Conservation (phyloP, 2,329 filamentous ascomycete species). For the Trichoderma harzianum region DNA sequence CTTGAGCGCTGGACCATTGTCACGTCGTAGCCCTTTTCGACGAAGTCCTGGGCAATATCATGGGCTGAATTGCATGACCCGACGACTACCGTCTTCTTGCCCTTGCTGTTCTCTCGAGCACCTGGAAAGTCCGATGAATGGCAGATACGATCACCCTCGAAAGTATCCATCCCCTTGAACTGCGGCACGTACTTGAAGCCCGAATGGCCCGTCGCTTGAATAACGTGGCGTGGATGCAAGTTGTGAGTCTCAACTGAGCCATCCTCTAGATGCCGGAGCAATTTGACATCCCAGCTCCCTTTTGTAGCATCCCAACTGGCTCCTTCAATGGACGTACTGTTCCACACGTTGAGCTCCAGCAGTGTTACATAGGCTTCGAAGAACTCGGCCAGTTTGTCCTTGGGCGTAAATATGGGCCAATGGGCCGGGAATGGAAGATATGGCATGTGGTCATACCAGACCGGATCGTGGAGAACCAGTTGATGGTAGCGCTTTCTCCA, state of each 20-base stretch:
- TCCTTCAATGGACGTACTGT: constrained; percentile 45
- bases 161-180: constrained; percentile 55
- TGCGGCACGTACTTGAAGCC: constrained; percentile 61
- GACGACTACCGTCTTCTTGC: constrained; percentile 62
- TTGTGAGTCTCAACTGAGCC: constrained; percentile 49
- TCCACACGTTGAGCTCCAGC: constrained; percentile 69
- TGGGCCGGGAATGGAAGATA: constrained; percentile 61
- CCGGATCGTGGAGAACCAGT: constrained; percentile 65
- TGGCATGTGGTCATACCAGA: constrained; percentile 60
- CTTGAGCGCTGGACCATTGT: constrained; percentile 68
- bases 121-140: constrained; percentile 61
- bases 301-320: constrained; percentile 49
- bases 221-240: constrained; percentile 59
- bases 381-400: constrained; percentile 68
- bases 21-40: constrained; percentile 62
- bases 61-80: constrained; percentile 67
- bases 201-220: constrained; percentile 66
- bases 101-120: constrained; percentile 43
- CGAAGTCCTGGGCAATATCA: constrained; percentile 66
- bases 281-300: constrained; percentile 52
- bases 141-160: constrained; percentile 57
- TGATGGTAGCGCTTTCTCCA: constrained; percentile 62
- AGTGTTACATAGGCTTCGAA: constrained; percentile 62
- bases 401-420: constrained; percentile 69
- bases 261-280: constrained; percentile 50